Percentiles rank a stretch among this genome's conserved stretches.
phyloP scores from a whole-genome alignment of 1,284 basidiomycete genomes.

The Ganoderma leucocontextum region DNA sequence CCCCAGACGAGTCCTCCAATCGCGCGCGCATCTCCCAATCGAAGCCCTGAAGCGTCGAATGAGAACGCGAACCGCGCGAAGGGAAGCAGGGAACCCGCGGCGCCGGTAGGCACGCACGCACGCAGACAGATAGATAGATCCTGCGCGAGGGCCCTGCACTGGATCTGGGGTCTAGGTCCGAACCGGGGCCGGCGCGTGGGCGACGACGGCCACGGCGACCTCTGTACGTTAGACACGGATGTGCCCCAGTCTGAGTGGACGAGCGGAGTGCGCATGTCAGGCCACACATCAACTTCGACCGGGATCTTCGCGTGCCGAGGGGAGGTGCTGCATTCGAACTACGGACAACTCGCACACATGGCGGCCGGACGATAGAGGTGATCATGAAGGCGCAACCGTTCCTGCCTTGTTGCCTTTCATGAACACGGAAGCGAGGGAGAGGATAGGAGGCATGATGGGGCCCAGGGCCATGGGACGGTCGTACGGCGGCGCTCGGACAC shows the following conservation, averaged over 20 bases:
- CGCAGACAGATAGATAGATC: slow-evolving; percentile 1
- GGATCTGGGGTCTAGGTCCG: slow-evolving; percentile 8
- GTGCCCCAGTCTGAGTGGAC: background rate
- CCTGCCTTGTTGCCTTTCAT: slow-evolving; percentile 2
- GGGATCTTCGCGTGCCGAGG: slow-evolving; percentile 3
- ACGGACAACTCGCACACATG: slow-evolving; percentile 2
- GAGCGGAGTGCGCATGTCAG: slow-evolving; percentile 6
- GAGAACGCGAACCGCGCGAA: slow-evolving; percentile 7
- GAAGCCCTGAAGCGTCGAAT: slow-evolving; percentile 7
- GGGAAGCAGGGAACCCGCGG: slow-evolving; percentile 11
- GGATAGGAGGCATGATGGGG: background rate
- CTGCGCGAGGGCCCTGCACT: background rate
- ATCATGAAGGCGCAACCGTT: background rate
- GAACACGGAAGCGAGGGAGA: background rate
- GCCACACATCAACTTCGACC: background rate
- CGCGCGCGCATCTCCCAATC: slow-evolving; percentile 12
- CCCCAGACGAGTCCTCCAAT: slow-evolving; percentile 21
- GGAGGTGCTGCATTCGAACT: background rate
- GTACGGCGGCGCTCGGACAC: slow-evolving; percentile 12
- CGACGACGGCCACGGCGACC: background rate
- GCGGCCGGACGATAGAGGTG: background rate
- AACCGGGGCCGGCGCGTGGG: background rate
- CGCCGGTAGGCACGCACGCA: slow-evolving; percentile 4
- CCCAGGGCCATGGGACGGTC: slow-evolving; percentile 7
- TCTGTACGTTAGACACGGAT: background rate